A percentile compares a stretch with the other conserved stretches of the same genome.
Conservation (phyloP, 208 protist genomes). For the Angomonas ambiguus region DNA sequence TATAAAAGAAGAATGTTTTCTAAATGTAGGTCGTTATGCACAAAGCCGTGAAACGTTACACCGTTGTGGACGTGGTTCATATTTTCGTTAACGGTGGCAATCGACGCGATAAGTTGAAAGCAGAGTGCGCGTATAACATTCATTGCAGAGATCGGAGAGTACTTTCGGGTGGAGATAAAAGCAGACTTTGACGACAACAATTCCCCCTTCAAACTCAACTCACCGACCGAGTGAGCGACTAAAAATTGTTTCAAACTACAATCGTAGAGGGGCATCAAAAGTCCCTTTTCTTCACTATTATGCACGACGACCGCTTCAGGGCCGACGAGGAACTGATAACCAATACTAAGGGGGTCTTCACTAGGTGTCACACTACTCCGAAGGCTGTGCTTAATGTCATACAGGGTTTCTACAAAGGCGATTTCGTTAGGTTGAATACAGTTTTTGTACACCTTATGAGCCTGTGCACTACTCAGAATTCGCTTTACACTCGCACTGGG, state of each 20-base stretch:
- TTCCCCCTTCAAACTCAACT: neutral
- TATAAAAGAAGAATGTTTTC: constrained; percentile 66
- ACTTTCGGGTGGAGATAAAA: constrained; percentile 20
- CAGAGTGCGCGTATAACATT: constrained; percentile 44
- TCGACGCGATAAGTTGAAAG: constrained; percentile 63
- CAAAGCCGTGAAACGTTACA: constrained; percentile 40
- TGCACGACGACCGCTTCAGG: constrained; percentile 52
- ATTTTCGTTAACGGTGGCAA: constrained; percentile 45
- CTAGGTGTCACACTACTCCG: neutral
- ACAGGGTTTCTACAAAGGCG: constrained; percentile 19
- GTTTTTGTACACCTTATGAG: constrained; percentile 28
- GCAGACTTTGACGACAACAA: constrained; percentile 6
- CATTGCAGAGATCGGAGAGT: constrained; percentile 33
- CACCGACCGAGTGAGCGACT: constrained; percentile 12
- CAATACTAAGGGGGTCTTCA: constrained; percentile 13
- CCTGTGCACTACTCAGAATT: neutral
- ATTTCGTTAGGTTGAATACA: constrained; percentile 23
- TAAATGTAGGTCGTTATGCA: constrained; percentile 83
- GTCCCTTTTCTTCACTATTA: constrained; percentile 29
- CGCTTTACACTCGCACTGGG: neutral
- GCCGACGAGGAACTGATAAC: constrained; percentile 45
- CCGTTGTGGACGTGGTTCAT: constrained; percentile 31
- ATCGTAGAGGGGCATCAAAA: constrained; percentile 70
- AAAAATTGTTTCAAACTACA: constrained; percentile 67
- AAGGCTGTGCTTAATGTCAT: neutral